phyloP scores from a whole-genome alignment of 805 yeast species.

The Spathaspora sp. region DNA sequence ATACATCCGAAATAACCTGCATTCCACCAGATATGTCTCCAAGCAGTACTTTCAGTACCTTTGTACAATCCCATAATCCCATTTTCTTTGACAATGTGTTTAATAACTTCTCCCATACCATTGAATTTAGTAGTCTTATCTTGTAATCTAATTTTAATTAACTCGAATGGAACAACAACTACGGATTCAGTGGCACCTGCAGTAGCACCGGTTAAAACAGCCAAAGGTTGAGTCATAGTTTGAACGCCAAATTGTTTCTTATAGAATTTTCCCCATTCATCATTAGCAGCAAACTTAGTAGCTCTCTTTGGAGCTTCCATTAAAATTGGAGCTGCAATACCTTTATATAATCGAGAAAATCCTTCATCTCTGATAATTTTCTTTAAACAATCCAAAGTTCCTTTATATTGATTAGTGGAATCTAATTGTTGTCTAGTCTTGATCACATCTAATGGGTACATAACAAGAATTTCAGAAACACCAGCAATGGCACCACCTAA shows the following conservation, averaged over 20 bases:
- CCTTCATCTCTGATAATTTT: slow-evolving; percentile 90
- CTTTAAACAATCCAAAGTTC: slow-evolving; percentile 78
- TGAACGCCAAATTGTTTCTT: slow-evolving; percentile 63
- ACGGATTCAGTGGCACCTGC: slow-evolving; percentile 98
- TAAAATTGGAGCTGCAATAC: slow-evolving; percentile 91
- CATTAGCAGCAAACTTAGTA: slow-evolving; percentile 96
- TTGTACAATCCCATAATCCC: slow-evolving; percentile 85
- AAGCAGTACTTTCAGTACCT: slow-evolving; percentile 93
- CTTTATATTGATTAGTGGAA: slow-evolving; percentile 63
- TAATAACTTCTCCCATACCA: slow-evolving; percentile 80
- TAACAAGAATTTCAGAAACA: slow-evolving; percentile 87
- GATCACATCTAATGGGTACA: slow-evolving; percentile 97
- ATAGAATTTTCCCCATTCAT: slow-evolving; percentile 90
- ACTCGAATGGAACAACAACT: slow-evolving; percentile 96
- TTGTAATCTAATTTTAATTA: slow-evolving; percentile 92
- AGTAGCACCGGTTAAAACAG: slow-evolving; percentile 92
- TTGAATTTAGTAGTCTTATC: slow-evolving; percentile 79
- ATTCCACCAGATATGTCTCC: slow-evolving; percentile 97
- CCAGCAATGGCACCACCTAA: slow-evolving; percentile 95
- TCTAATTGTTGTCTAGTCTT: slow-evolving; percentile 91
- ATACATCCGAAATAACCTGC: slow-evolving; percentile 97
- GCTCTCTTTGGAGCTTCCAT: slow-evolving; percentile 99
- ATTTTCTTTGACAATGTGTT: slow-evolving; percentile 64
- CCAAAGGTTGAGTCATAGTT: slow-evolving; percentile 74
- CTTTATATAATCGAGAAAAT: slow-evolving; percentile 76